Conservation (phyloP, 352 stramenopile genomes). For the Lagenidium sp. region DNA sequence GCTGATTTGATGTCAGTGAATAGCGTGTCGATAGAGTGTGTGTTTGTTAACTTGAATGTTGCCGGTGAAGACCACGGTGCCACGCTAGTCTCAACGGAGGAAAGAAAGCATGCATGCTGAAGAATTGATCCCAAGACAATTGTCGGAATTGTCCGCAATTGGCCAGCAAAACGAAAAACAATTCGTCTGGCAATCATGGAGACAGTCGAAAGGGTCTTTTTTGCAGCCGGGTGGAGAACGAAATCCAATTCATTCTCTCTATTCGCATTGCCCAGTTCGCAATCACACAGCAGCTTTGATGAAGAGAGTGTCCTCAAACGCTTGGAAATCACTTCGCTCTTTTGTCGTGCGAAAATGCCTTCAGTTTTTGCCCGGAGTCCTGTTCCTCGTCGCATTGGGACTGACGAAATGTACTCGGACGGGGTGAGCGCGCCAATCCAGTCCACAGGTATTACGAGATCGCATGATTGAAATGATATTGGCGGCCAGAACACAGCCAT, state of each 20-base stretch:
- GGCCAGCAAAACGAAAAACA: conserved; percentile 28
- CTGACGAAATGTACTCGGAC: conserved; percentile 57
- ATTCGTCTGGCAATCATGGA: conserved; percentile 28
- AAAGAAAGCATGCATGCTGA: conserved; percentile 25
- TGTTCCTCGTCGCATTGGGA: conserved; percentile 46
- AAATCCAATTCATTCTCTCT: too few species aligned
- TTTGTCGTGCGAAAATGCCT: too few species aligned
- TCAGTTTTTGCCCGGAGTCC: too few species aligned
- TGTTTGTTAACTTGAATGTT: conserved; percentile 29
- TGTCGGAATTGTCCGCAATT: conserved; percentile 25
- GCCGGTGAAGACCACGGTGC: conserved; percentile 23
- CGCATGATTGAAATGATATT: conserved; percentile 26
- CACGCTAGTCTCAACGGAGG: neutral
- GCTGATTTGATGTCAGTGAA: conserved; percentile 25
- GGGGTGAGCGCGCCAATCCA: conserved; percentile 60
- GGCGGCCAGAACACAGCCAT: conserved; percentile 53
- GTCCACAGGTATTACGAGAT: conserved; percentile 39
- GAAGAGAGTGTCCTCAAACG: too few species aligned
- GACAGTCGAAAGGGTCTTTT: neutral
- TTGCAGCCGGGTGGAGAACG: too few species aligned
- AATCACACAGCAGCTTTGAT: too few species aligned
- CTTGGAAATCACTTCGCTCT: too few species aligned
- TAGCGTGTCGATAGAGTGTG: conserved; percentile 35
- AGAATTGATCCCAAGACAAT: conserved; percentile 30
- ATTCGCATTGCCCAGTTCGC: too few species aligned